phyloP scores from a whole-genome alignment of 2,329 filamentous ascomycete species.

The Verticillium albo-atrum region DNA sequence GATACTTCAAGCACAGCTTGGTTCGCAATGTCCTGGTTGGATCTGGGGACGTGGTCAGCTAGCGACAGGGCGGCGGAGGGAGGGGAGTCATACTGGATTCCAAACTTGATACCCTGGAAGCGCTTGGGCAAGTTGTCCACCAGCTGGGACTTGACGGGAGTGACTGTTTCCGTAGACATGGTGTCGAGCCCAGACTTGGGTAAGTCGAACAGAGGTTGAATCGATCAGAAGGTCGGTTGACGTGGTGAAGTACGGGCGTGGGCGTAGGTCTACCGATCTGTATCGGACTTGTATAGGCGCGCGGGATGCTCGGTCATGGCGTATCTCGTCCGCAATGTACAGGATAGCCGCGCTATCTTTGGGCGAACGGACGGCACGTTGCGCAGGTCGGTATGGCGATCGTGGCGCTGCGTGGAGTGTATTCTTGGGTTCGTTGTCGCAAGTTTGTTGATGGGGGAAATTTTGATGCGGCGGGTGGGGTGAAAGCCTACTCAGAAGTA shows the following conservation, averaged over 20 bases:
- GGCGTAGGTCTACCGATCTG: neutral
- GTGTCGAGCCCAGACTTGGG: neutral
- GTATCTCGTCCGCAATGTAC: neutral
- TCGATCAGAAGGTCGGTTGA: neutral
- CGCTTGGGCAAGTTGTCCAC: constrained; percentile 84
- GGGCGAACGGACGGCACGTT: neutral
- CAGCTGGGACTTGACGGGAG: constrained; percentile 75
- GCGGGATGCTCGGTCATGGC: neutral
- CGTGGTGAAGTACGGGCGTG: neutral
- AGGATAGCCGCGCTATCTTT: neutral
- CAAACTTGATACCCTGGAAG: constrained; percentile 91
- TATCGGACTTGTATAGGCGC: neutral
- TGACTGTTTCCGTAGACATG: constrained; percentile 18
- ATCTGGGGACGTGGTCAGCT: constrained; percentile 41
- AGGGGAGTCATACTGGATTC: constrained; percentile 62
- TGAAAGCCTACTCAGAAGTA: neutral
- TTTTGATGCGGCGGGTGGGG: neutral
- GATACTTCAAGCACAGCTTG: constrained; percentile 93
- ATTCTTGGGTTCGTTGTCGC: neutral
- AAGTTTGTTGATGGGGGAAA: neutral
- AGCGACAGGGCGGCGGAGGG: neutral
- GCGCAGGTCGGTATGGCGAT: neutral
- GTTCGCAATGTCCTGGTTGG: constrained; percentile 90
- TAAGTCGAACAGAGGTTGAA: neutral
- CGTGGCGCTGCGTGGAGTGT: neutral